These are phyloP conservation scores for Dittrichia graveolens DNA, from an alignment of 129 eudicot species.

Conservation along the genomic window DNA sequence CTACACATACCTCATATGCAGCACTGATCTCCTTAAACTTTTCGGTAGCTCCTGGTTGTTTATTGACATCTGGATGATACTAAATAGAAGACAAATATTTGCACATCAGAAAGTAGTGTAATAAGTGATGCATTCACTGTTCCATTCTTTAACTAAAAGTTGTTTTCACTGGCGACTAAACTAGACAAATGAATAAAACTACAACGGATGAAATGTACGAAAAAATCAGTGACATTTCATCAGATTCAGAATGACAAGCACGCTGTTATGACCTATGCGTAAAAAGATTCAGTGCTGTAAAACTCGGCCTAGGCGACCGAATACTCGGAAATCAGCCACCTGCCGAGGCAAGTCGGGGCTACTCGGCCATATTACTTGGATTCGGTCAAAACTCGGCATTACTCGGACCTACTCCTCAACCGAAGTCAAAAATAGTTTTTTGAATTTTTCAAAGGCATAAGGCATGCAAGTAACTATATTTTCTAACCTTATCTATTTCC, in stretches of 20 bases:
- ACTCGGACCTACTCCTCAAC: too few relatives aligned
- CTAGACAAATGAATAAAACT: background rate
- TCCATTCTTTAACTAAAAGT: background rate
- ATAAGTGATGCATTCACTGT: slow-evolving; percentile 3
- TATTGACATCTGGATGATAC: slow-evolving; percentile 99
- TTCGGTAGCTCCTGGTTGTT: slow-evolving; percentile 97
- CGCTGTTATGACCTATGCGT: background rate
- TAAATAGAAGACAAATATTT: slow-evolving; percentile 32
- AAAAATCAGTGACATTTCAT: background rate
- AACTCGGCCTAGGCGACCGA: too few relatives aligned
- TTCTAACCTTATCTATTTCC: too few relatives aligned
- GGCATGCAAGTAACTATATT: too few relatives aligned
- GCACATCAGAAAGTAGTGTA: slow-evolving; percentile 25
- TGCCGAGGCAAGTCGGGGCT: too few relatives aligned
- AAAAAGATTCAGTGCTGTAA: too few relatives aligned
- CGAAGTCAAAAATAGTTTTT: too few relatives aligned
- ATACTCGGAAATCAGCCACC: too few relatives aligned
- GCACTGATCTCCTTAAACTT: slow-evolving; percentile 97
- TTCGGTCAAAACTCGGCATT: too few relatives aligned
- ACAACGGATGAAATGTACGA: background rate
- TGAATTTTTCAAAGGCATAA: too few relatives aligned
- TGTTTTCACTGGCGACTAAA: background rate
- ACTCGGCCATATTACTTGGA: too few relatives aligned
- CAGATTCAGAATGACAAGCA: background rate
- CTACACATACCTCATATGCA: slow-evolving; percentile 86